These are phyloP conservation scores for Blastobotrys attinorum DNA, from an alignment of 805 yeast genomes.

Conservation along the genomic window DNA sequence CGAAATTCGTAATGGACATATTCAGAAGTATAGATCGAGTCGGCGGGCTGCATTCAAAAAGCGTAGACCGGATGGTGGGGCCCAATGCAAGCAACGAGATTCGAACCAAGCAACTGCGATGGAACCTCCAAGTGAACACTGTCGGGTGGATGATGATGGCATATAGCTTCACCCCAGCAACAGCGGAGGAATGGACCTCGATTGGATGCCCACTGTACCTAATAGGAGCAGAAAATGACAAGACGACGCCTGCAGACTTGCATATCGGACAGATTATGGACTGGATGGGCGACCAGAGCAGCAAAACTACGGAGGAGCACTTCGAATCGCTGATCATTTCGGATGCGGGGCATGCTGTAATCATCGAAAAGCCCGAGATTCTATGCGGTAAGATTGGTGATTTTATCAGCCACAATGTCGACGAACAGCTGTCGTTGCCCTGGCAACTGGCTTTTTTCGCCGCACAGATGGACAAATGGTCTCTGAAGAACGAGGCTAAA, in stretches of 20 bases:
- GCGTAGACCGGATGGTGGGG: conserved; percentile 51
- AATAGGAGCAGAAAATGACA: conserved; percentile 52
- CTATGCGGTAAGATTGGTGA: conserved; percentile 53
- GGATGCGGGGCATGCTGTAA: conserved; percentile 56
- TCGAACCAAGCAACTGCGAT: conserved; percentile 52
- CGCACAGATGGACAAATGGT: conserved; percentile 63
- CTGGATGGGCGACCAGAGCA: conserved; percentile 24
- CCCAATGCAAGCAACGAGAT: conserved; percentile 27
- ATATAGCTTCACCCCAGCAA: conserved; percentile 40
- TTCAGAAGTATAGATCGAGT: conserved; percentile 53
- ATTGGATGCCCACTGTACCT: conserved; percentile 42
- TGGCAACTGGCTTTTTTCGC: conserved; percentile 57
- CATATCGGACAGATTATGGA: conserved; percentile 29
- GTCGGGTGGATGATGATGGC: conserved; percentile 46
- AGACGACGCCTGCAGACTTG: conserved; percentile 40
- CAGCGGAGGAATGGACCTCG: conserved; percentile 36
- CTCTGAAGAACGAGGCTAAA: conserved; percentile 63
- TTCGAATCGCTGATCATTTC: conserved; percentile 31
- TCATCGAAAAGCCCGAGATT: conserved; percentile 56
- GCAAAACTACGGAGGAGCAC: conserved; percentile 22
- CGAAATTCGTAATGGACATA: conserved; percentile 37
- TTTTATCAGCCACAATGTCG: conserved; percentile 43
- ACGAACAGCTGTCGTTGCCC: conserved; percentile 52
- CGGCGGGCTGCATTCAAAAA: conserved; percentile 52
- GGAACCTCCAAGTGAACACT: conserved; percentile 62